Percentiles rank a stretch among this genome's conserved stretches.
phyloP scores from a whole-genome alignment of 805 yeast species.

The Naumovozyma dairenensis region DNA sequence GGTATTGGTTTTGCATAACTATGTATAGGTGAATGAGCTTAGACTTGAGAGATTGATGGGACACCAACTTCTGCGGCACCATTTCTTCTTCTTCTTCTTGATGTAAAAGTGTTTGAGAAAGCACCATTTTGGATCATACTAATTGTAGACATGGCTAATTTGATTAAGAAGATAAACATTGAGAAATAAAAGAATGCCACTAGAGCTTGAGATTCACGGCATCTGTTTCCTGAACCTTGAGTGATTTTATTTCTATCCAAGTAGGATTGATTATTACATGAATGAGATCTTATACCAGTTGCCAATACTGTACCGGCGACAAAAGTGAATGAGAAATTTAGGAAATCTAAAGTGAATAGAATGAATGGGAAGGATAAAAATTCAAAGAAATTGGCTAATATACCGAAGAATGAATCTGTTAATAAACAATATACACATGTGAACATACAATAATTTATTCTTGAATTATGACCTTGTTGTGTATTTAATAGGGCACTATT shows the following conservation, averaged over 20 bases:
- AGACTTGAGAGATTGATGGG: conserved; percentile 85
- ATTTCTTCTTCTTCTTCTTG: conserved; percentile 33
- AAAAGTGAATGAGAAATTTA: conserved; percentile 85
- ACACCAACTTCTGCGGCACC: conserved; percentile 34
- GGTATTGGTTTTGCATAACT: no score
- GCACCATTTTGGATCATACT: conserved; percentile 20
- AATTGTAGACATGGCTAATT: conserved; percentile 34
- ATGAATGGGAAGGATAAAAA: conserved; percentile 78
- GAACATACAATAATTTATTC: conserved; percentile 83
- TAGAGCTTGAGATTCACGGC: conserved; percentile 89
- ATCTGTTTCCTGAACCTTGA: conserved; percentile 73
- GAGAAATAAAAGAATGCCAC: conserved; percentile 79
- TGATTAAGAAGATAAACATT: conserved; percentile 61
- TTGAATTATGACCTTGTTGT: conserved; percentile 46
- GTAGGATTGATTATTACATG: conserved; percentile 65
- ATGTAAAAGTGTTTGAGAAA: conserved; percentile 24
- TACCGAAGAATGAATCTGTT: conserved; percentile 71
- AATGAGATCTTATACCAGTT: conserved; percentile 76
- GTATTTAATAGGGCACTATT: conserved; percentile 81
- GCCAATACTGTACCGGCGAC: conserved; percentile 94
- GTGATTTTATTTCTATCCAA: conserved; percentile 55
- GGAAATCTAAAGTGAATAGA: conserved; percentile 65
- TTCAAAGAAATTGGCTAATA: conserved; percentile 64
- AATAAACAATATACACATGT: conserved; percentile 80
- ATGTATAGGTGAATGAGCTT: no score